Conservation (phyloP, 192 early-diverging fungal species). For the Coemansia reversa region DNA sequence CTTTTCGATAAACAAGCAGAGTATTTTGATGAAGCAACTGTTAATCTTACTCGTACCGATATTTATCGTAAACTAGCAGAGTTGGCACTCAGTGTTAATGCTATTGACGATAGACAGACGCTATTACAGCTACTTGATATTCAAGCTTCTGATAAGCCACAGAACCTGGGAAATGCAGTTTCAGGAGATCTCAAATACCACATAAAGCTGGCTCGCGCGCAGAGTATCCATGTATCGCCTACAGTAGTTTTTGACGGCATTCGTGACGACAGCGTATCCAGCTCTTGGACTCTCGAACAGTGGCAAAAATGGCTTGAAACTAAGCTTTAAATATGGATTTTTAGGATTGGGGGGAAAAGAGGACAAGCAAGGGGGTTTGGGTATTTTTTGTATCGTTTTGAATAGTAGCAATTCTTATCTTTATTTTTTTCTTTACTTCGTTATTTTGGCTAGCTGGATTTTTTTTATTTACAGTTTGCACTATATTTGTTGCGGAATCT, state of each 20-base stretch:
- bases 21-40: conserved; percentile 65
- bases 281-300: conserved; percentile 66
- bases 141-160: conserved; percentile 22
- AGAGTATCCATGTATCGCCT: conserved; percentile 75
- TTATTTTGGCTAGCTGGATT: too few relatives aligned
- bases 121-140: conserved; percentile 56
- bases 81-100: conserved; percentile 52
- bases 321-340: conserved; percentile 7
- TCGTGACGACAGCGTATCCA: conserved; percentile 63
- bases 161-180: conserved; percentile 69
- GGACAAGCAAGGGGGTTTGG: too few relatives aligned
- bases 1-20: conserved; percentile 64
- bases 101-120: conserved; percentile 50
- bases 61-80: conserved; percentile 57
- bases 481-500: conserved; percentile 8
- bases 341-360: too few relatives aligned
- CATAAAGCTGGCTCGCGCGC: conserved; percentile 65
- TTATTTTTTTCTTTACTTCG: neutral
- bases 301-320: conserved; percentile 62
- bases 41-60: conserved; percentile 57
- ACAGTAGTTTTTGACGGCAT: conserved; percentile 71
- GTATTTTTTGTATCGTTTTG: too few relatives aligned
- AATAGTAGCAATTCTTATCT: neutral
- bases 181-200: conserved; percentile 69
- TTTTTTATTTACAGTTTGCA: conserved; percentile 1